These are phyloP conservation scores for Angomonas deanei DNA, from an alignment of 208 protist genomes.

Conservation along the genomic window DNA sequence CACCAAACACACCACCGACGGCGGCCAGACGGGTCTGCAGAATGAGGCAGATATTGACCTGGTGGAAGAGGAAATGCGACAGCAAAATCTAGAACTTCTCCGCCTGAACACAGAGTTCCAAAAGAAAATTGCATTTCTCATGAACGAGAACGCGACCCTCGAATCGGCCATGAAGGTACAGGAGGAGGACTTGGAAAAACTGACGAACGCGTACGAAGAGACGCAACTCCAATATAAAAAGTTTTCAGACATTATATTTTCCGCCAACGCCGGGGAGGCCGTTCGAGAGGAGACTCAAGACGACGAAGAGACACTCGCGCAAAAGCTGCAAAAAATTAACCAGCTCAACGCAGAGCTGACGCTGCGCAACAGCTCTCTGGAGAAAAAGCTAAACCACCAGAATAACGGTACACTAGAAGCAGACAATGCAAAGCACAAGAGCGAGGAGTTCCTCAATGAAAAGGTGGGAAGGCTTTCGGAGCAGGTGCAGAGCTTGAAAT, in stretches of 20 bases:
- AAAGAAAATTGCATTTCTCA: slow-evolving; percentile 16
- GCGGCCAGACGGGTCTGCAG: too few species aligned
- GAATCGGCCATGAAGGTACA: background rate
- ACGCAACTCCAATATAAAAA: slow-evolving; percentile 3
- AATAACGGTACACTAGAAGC: background rate
- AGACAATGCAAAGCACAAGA: slow-evolving; percentile 14
- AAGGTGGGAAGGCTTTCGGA: slow-evolving; percentile 8
- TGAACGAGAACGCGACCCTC: slow-evolving; percentile 18
- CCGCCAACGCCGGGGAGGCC: background rate
- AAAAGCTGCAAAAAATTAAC: slow-evolving; percentile 14
- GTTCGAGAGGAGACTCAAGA: background rate
- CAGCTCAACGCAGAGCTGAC: slow-evolving; percentile 27
- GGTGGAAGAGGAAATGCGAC: slow-evolving; percentile 7
- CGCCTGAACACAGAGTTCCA: slow-evolving; percentile 21
- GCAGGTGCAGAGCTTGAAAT: background rate
- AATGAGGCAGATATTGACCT: background rate
- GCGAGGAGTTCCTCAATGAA: slow-evolving; percentile 1
- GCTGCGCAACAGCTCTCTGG: slow-evolving; percentile 11
- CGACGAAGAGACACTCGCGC: slow-evolving; percentile 15
- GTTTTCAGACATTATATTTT: background rate
- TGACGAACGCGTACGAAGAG: slow-evolving; percentile 17
- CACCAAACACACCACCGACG: too few species aligned
- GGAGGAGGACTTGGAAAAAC: slow-evolving; percentile 26
- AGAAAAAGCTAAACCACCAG: slow-evolving; percentile 6
- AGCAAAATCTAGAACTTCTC: slow-evolving; percentile 10